Conservation (phyloP, 2,329 filamentous ascomycete genomes). For the Esteya vermicola region DNA sequence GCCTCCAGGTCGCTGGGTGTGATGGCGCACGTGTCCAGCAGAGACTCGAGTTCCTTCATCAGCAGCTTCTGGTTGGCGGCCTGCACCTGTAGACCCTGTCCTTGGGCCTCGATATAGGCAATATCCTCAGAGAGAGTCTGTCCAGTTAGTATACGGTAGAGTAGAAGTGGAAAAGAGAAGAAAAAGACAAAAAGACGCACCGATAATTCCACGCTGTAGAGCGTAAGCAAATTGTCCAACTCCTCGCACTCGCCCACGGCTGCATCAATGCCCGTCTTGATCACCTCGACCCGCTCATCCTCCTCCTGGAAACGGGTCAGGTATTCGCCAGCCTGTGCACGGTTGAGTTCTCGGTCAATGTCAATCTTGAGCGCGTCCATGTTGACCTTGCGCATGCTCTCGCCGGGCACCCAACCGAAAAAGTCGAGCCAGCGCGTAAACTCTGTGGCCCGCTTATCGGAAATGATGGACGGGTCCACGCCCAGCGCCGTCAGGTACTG, state of each 20-base stretch:
- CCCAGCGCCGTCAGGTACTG: constrained; percentile 68
- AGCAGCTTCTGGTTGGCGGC: constrained; percentile 92
- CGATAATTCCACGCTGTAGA: constrained; percentile 89
- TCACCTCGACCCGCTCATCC: constrained; percentile 76
- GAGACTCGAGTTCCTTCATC: constrained; percentile 72
- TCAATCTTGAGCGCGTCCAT: constrained; percentile 72
- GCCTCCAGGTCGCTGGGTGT: constrained; percentile 61
- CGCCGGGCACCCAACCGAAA: constrained; percentile 73
- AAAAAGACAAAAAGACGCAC: constrained; percentile 33
- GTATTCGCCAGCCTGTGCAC: constrained; percentile 88
- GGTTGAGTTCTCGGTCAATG: constrained; percentile 74
- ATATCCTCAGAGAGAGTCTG: constrained; percentile 92
- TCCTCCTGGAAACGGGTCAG: constrained; percentile 71
- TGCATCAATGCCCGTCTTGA: constrained; percentile 73
- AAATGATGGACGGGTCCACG: constrained; percentile 59
- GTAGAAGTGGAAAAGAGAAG: neutral
- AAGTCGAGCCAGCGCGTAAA: constrained; percentile 74
- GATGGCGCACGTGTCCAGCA: constrained; percentile 87
- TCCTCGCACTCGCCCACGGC: constrained; percentile 95
- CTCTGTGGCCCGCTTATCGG: constrained; percentile 63
- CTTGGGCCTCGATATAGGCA: constrained; percentile 92
- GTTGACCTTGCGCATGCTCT: constrained; percentile 57
- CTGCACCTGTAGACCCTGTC: constrained; percentile 91
- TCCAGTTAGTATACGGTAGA: constrained; percentile 10
- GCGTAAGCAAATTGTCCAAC: constrained; percentile 79